These are phyloP conservation scores for Macaranga tanarius DNA, from an alignment of 441 rosid species.

Conservation along the genomic window DNA sequence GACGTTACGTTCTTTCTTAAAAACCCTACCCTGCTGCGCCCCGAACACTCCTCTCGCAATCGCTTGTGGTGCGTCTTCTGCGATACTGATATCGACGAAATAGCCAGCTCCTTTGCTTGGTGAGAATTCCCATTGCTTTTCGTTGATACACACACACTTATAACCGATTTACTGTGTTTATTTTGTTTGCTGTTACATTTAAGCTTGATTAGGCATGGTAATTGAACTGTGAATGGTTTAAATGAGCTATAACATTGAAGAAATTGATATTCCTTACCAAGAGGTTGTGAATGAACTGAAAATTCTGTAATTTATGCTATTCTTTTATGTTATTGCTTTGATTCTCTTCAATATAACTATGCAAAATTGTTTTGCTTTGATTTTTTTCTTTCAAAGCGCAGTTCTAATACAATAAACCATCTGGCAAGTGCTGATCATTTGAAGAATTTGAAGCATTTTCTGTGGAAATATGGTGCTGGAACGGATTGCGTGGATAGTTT, in stretches of 20 bases:
- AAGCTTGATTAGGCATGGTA: neutral
- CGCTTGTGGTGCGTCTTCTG: conserved; percentile 90
- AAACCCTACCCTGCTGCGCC: conserved; percentile 56
- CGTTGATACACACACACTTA: no score
- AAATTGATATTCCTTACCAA: neutral
- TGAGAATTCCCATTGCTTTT: conserved; percentile 23
- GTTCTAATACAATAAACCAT: conserved; percentile 52
- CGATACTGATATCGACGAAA: conserved; percentile 60
- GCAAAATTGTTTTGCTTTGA: neutral
- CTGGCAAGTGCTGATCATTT: conserved; percentile 51
- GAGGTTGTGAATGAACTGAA: neutral
- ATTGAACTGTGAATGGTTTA: neutral
- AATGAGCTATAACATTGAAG: neutral
- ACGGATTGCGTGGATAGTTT: conserved; percentile 57
- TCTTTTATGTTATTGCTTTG: neutral
- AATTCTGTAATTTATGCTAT: no score
- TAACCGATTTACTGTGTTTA: neutral
- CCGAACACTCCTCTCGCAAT: conserved; percentile 54
- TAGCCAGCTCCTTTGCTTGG: conserved; percentile 71
- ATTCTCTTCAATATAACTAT: neutral
- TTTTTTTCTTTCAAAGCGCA: conserved; percentile 20
- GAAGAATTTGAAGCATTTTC: conserved; percentile 74
- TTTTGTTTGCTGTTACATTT: neutral
- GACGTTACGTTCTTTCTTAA: conserved; percentile 67
- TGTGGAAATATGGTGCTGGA: conserved; percentile 69